These are phyloP conservation scores for Arabis hirsuta DNA, from an alignment of 345 rosid genomes.

Conservation along the genomic window DNA sequence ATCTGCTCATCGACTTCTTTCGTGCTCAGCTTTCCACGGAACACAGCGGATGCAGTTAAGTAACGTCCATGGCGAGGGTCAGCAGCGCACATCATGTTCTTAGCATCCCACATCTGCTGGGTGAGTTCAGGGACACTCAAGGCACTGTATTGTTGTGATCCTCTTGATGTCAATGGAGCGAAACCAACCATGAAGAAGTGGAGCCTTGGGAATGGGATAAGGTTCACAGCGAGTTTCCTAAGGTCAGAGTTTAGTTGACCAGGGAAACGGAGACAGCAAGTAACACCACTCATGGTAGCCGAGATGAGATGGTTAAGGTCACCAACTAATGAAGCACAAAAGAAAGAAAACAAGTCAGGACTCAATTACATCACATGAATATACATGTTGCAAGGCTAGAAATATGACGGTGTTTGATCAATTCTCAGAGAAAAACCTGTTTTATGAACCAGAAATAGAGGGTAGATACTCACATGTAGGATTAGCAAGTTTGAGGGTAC, in stretches of 20 bases:
- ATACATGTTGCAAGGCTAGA: neutral
- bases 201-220: slow-evolving; percentile 48
- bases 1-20: slow-evolving; percentile 52
- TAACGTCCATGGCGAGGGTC: slow-evolving; percentile 52
- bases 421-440: neutral
- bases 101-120: slow-evolving; percentile 53
- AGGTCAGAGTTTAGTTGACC: slow-evolving; percentile 51
- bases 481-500: slow-evolving; percentile 48
- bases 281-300: slow-evolving; percentile 52
- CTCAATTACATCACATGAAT: slow-evolving; percentile 13
- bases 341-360: slow-evolving; percentile 28
- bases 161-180: slow-evolving; percentile 50
- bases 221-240: slow-evolving; percentile 49
- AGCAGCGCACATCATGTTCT: slow-evolving; percentile 55
- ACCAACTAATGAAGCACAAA: slow-evolving; percentile 41
- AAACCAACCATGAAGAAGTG: slow-evolving; percentile 54
- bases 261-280: slow-evolving; percentile 52
- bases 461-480: slow-evolving; percentile 43
- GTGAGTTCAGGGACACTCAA: slow-evolving; percentile 50
- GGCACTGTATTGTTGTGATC: slow-evolving; percentile 50
- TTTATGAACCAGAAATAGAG: neutral
- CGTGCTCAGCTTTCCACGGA: slow-evolving; percentile 51
- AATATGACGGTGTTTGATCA: neutral
- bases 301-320: slow-evolving; percentile 53
- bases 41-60: slow-evolving; percentile 48